These are phyloP conservation scores for Rachicladosporium sp. DNA, from an alignment of 2,329 filamentous ascomycete species.

Conservation along the genomic window DNA sequence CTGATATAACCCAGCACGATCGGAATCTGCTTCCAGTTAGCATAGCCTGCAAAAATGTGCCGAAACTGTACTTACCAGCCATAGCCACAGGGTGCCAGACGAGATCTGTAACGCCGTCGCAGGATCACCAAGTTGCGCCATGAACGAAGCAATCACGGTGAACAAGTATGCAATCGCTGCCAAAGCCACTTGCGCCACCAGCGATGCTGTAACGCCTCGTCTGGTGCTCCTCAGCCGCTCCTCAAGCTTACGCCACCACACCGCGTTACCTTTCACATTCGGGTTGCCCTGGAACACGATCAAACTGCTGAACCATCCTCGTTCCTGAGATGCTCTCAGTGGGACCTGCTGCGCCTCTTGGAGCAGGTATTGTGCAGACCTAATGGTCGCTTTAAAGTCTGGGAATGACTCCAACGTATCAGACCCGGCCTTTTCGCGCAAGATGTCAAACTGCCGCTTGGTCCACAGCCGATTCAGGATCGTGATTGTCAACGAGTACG, in stretches of 20 bases:
- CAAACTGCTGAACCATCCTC: too few species aligned
- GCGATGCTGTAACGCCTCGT: constrained; percentile 12
- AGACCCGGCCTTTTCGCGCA: too few species aligned
- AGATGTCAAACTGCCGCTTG: too few species aligned
- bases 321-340: too few species aligned
- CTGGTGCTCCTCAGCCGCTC: constrained; percentile 11
- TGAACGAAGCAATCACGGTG: constrained; percentile 10
- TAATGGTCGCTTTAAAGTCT: too few species aligned
- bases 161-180: constrained; percentile 12
- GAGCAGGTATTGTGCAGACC: too few species aligned
- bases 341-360: too few species aligned
- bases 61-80: constrained; percentile 8
- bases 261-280: too few species aligned
- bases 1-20: constrained; percentile 15
- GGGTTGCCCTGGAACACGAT: too few species aligned
- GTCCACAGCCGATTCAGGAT: constrained; percentile 14
- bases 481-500: constrained; percentile 14
- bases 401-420: too few species aligned
- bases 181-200: constrained; percentile 13
- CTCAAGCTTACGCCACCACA: constrained; percentile 1
- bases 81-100: constrained; percentile 14
- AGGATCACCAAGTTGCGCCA: constrained; percentile 9
- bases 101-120: constrained; percentile 11
- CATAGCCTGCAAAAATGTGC: too few species aligned
- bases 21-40: constrained; percentile 1